Base-by-base conservation (phyloP, 2,329 filamentous ascomycete genomes). In the Xylariales sp. region DNA sequence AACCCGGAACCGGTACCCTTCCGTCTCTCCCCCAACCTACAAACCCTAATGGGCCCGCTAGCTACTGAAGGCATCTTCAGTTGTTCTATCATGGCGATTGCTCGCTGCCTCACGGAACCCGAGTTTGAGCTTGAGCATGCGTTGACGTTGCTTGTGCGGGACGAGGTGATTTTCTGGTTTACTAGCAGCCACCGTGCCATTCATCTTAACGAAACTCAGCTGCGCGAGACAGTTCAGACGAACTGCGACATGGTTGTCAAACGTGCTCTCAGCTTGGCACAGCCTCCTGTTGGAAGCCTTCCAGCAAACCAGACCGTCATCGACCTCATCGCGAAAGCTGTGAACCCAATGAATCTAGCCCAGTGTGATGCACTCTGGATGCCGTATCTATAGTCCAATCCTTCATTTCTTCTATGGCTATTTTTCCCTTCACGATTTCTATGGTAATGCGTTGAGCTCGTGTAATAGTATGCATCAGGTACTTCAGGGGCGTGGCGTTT, bases 91-190 rank as follows among this genome's bases (percentile, higher is more conserved):
- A 97, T 99, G 94, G 94, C 94, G 1, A 97, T 99, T 76, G 95
- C 95, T 6, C 90, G 96, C 54, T 97, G 93, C 81, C 86, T 99
- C 69, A 97, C 94, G 12, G 94, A 98, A 77, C 93, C 94, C 6
- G 89, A 92, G 77, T 87, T 89, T 75, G 94, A 98, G 80, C 87
- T 99, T n/a, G 96, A 97, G 78, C 94, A 97, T 80, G 93, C 97
- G 68, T 87, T 99, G 57, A 93, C 91, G 64, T 88, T 99, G 67
- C 98, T 98, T 79, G 96, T 99, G 70, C 90, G 96, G 6, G 96
- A 99, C 76, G 96, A 99, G 81, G 97, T 99, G 87, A 94, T 95
- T 72, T 97, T 94, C 82, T 99, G 96, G 96, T 94, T 94, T 74
- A 97, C 92, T 2, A 91, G 90, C 71, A 88, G 84, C 71, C 93